Base-by-base conservation (phyloP, 1,284 basidiomycete genomes). In the Boletus mariae region DNA sequence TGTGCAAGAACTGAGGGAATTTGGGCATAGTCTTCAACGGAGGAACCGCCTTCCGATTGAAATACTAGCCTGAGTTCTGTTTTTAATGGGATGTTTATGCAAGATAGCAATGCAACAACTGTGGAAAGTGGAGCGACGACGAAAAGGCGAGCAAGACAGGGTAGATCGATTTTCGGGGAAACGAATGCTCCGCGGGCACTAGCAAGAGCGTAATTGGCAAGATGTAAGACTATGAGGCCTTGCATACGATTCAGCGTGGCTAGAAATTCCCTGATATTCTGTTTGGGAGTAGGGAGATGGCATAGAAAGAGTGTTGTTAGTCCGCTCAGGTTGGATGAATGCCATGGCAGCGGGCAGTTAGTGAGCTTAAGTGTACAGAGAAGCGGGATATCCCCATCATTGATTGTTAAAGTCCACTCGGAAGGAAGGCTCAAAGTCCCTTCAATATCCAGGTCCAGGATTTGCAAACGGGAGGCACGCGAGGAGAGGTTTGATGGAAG, bases 401-500 rank as follows among this genome's bases (percentile, higher is more conserved):
- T 20, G 20, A 20, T 20, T 20, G 20, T 20, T 20, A 20, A 20
- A 20, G 20, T 20, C 20, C 20, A 35, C 13, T 15, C 13, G 34
- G 6, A n/a, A 20, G 20, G 20, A 20, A 20, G 20, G 20, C 20
- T 20, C 20, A 35, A 35, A 35, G 12, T 35, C 13, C 11, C 13
- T 17, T 4, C 7, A 32, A 32, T 12, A 32, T 32, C 32, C 32
- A 45, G 48, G 0, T n/a, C 34, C 3, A 62, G 57, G 58, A n/a
- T 53, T 54, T 2, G 17, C 20, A 20, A 20, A 20, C 20, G 20
- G 20, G 20, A 20, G 20, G 20, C 20, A 20, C 20, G 20, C 20
- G 15, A 4, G 38, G 41, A 15, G 54, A 49, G 17, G 63, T 44
- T 32, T 37, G 35, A 41, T n/a, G 41, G 23, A 5, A 54, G 15